A percentile compares a stretch with the other conserved stretches of the same genome.
Conservation (phyloP, 345 rosid genomes). For the Nephelium lappaceum region DNA sequence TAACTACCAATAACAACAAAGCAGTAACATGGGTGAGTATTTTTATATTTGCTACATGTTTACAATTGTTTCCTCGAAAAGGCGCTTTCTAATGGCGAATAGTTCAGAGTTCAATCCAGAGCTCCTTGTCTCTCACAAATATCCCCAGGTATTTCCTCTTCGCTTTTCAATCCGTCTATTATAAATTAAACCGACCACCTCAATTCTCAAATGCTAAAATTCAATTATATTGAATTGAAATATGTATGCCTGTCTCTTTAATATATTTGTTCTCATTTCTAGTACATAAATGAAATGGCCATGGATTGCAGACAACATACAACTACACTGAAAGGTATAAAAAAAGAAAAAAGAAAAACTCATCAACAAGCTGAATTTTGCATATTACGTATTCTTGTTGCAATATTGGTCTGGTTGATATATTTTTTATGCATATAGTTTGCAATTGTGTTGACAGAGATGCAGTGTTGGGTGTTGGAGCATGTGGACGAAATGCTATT, state of each 20-base stretch:
- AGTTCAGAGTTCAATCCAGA: constrained; percentile 49
- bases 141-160: constrained; percentile 55
- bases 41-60: too few species aligned
- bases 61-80: background rate
- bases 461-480: constrained; percentile 81
- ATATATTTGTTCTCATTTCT: constrained; percentile 1
- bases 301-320: constrained; percentile 41
- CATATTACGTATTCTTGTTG: background rate
- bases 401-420: too few species aligned
- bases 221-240: too few species aligned
- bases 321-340: constrained; percentile 76
- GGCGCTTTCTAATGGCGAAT: constrained; percentile 35
- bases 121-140: constrained; percentile 60
- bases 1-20: too few species aligned
- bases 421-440: background rate
- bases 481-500: constrained; percentile 68
- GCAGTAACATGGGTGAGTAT: too few species aligned
- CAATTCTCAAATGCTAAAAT: background rate
- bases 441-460: constrained; percentile 50
- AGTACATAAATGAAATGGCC: background rate
- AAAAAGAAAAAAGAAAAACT: background rate
- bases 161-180: background rate
- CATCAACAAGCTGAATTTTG: background rate
- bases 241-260: background rate
- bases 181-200: background rate